Evolutionary conservation across 2,329 filamentous ascomycete species (phyloP).

Genomic region (Pyrenochaeta sp.): DNA sequence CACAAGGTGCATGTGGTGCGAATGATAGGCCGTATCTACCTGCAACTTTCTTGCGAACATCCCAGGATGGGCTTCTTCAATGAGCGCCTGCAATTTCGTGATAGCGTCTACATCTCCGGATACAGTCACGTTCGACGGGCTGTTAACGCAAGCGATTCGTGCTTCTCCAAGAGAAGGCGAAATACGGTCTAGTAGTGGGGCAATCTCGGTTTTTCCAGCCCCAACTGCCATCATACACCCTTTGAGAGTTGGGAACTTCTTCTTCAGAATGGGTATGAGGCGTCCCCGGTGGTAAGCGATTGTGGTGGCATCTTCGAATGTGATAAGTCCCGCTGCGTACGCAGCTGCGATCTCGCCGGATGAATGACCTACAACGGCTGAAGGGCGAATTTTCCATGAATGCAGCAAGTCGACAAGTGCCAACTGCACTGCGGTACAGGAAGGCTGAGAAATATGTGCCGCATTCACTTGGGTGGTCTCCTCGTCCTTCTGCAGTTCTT

Average conservation of each 20-base stretch:
- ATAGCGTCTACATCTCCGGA: conserved; percentile 56
- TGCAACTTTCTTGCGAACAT: conserved; percentile 53
- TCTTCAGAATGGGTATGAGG: conserved; percentile 28
- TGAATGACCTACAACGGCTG: conserved; percentile 40
- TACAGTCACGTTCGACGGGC: conserved; percentile 53
- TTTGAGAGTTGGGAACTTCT: conserved; percentile 22
- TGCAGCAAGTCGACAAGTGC: conserved; percentile 35
- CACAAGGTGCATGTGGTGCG: conserved; percentile 33
- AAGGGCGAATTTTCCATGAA: conserved; percentile 34
- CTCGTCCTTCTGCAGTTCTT: conserved; percentile 33
- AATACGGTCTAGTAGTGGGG: conserved; percentile 23
- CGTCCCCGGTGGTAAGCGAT: conserved; percentile 39
- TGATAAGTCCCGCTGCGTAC: conserved; percentile 34
- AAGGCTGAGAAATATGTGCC: conserved; percentile 36
- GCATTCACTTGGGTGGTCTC: conserved; percentile 25
- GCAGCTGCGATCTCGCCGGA: conserved; percentile 44
- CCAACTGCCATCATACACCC: conserved; percentile 37
- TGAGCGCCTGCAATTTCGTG: conserved; percentile 37
- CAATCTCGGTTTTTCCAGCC: conserved; percentile 19
- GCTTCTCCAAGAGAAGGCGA: conserved; percentile 13
- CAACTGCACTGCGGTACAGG: conserved; percentile 41
- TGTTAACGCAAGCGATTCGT: conserved; percentile 49
- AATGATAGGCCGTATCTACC: conserved; percentile 58
- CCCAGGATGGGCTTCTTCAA: conserved; percentile 46
- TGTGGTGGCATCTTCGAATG: conserved; percentile 29